A percentile compares a stretch with the other conserved stretches of the same genome.
Evolutionary conservation across 805 yeast genomes (phyloP).

Genomic region (Metschnikowia baotianmanensis): DNA sequence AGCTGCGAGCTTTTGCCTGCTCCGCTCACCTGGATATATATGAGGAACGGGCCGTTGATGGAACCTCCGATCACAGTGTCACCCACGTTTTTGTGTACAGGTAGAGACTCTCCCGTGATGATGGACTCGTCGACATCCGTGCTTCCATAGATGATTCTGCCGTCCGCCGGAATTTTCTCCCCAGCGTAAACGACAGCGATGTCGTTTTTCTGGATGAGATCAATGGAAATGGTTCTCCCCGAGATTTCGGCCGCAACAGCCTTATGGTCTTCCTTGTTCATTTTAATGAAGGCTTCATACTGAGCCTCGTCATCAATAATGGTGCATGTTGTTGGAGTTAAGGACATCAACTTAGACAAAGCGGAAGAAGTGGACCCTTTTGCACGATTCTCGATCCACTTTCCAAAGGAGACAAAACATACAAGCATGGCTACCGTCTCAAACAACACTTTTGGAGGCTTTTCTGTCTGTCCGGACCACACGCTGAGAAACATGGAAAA

Average conservation of each 20-base stretch:
- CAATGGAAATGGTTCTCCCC: slow-evolving; percentile 60
- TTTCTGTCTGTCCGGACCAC: slow-evolving; percentile 34
- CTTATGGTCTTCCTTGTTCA: slow-evolving; percentile 6
- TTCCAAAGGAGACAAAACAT: slow-evolving; percentile 82
- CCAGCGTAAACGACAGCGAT: slow-evolving; percentile 81
- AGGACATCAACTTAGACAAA: slow-evolving; percentile 70
- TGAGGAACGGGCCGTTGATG: slow-evolving; percentile 71
- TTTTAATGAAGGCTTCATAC: slow-evolving; percentile 17
- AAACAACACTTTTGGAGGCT: slow-evolving; percentile 70
- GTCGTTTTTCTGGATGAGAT: slow-evolving; percentile 74
- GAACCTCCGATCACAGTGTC: slow-evolving; percentile 85
- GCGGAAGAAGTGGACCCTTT: slow-evolving; percentile 93
- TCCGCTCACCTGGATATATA: slow-evolving; percentile 64
- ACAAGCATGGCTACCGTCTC: slow-evolving; percentile 87
- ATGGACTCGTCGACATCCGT: slow-evolving; percentile 87
- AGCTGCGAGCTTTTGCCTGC: slow-evolving; percentile 85
- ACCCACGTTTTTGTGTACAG: slow-evolving; percentile 62
- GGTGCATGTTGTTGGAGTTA: slow-evolving; percentile 75
- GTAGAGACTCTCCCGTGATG: slow-evolving; percentile 86
- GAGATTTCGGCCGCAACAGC: slow-evolving; percentile 26
- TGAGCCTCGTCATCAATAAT: slow-evolving; percentile 48
- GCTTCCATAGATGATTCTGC: slow-evolving; percentile 69
- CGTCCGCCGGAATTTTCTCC: slow-evolving; percentile 89
- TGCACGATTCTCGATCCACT: slow-evolving; percentile 87
- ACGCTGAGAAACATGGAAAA: slow-evolving; percentile 54